Percentiles rank a stretch among this genome's conserved stretches.
Evolutionary conservation across 352 stramenopile genomes (phyloP).

Genomic region (Lagenidium giganteum): DNA sequence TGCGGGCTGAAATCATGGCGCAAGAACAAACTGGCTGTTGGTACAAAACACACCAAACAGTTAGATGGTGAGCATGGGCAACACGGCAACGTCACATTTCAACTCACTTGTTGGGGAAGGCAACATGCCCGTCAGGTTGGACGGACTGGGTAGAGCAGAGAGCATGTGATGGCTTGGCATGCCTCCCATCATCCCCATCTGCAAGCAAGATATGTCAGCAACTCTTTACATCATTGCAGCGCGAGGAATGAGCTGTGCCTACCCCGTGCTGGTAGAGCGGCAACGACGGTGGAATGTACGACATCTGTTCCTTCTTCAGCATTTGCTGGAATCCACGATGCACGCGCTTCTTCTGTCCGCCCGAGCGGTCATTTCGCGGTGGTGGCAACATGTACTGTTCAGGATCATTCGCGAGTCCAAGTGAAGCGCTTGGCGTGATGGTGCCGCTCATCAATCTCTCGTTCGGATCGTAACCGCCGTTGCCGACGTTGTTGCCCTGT

Average conservation of each 20-base stretch:
- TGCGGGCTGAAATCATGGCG: slow-evolving; percentile 72
- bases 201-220: not conserved
- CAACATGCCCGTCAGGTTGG: slow-evolving; percentile 68
- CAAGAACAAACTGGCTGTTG: slow-evolving; percentile 61
- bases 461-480: slow-evolving; percentile 8
- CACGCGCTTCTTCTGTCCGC: slow-evolving; percentile 57
- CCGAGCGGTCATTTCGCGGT: slow-evolving; percentile 17
- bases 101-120: slow-evolving; percentile 75
- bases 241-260: no score
- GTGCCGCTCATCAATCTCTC: slow-evolving; percentile 14
- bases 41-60: slow-evolving; percentile 4
- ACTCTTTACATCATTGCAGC: not conserved
- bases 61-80: no score
- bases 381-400: slow-evolving; percentile 61
- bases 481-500: slow-evolving; percentile 19
- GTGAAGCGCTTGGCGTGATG: slow-evolving; percentile 20
- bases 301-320: slow-evolving; percentile 68
- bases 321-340: slow-evolving; percentile 74
- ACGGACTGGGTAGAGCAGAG: slow-evolving; percentile 51
- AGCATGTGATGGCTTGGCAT: slow-evolving; percentile 61
- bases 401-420: slow-evolving; percentile 58
- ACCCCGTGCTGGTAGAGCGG: slow-evolving; percentile 67
- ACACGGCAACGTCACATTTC: not conserved
- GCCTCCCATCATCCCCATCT: slow-evolving; percentile 63
- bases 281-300: slow-evolving; percentile 57